Evolutionary conservation across 2,329 filamentous ascomycete genomes (phyloP), one percentile per base, ranked within the genome.

Genomic region (Fusarium staphyleae): DNA sequence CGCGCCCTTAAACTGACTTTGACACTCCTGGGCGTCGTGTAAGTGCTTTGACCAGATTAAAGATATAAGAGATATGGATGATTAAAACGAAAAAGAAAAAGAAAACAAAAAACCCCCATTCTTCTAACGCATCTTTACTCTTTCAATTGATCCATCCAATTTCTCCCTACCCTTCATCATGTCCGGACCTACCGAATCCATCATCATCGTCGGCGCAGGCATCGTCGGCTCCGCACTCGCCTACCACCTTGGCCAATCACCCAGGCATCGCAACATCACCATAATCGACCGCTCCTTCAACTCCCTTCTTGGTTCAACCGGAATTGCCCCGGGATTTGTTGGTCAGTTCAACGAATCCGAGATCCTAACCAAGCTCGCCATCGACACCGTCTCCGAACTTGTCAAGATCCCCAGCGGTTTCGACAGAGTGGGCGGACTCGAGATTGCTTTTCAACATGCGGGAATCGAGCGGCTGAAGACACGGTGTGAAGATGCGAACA

Each of bases 331-430:
- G 0, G 65, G 65, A 0, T 66, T 67, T 8, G 30, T 67, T 3
- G 65, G 65, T 1, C 65, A 67, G 5, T 67, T 61, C 39, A 67
- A 67, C 8, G 65, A 67, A 4, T 67, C 65, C 0, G 35, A 59
- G 1, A 22, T 66, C 0, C 58, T 67, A 12, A 64, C 64, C 4
- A 61, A 43, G 3, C 55, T 67, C 2, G 65, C 65, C 3, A 47
- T 67, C 26, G 54, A 63, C 4, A 63, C 49, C 3, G 64, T 67
- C 1, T 40, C 51, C 0, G 62, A 67, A n/a, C 65, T 65, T 19
- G 28, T 37, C 22, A 56, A 61, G n/a, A 52, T 67, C 0, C 65
- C 65, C 0, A 53, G 57, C 9, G 65, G 65, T 0, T 67, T 67
- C 5, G 48, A 67, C 0, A 32, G 43, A 3, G 65, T 66, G 0